phyloP scores from a whole-genome alignment of 108 stramenopile species.

The Mediolabrus comicus region DNA sequence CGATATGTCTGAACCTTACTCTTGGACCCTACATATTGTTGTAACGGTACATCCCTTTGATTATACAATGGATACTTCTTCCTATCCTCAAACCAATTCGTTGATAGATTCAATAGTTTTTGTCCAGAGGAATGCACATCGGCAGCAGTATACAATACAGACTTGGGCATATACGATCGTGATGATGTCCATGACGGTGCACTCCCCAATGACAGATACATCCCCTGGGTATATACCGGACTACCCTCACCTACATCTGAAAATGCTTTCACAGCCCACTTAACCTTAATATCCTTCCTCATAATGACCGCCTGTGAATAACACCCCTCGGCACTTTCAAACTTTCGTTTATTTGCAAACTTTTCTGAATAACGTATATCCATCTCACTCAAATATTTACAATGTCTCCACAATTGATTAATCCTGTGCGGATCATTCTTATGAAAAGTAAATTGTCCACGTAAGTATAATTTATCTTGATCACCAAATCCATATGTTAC shows the following conservation, averaged over 20 bases:
- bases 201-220: slow-evolving; percentile 48
- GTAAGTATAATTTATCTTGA: slow-evolving; percentile 84
- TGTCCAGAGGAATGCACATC: slow-evolving; percentile 26
- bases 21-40: slow-evolving; percentile 51
- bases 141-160: slow-evolving; percentile 70
- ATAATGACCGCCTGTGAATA: slow-evolving; percentile 78
- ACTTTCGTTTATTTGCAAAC: slow-evolving; percentile 45
- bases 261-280: slow-evolving; percentile 88
- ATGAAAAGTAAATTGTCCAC: slow-evolving; percentile 95
- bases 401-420: slow-evolving; percentile 85
- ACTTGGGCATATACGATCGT: slow-evolving; percentile 26
- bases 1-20: slow-evolving; percentile 43
- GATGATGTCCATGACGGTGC: slow-evolving; percentile 27
- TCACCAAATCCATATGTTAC: slow-evolving; percentile 93
- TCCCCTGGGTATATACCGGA: slow-evolving; percentile 65
- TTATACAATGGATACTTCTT: slow-evolving; percentile 32
- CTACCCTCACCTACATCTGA: slow-evolving; percentile 69
- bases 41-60: slow-evolving; percentile 45
- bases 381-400: slow-evolving; percentile 80
- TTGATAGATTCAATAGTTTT: slow-evolving; percentile 26
- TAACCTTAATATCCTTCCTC: slow-evolving; percentile 71
- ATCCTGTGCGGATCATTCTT: slow-evolving; percentile 64
- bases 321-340: slow-evolving; percentile 93
- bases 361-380: slow-evolving; percentile 64
- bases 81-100: slow-evolving; percentile 70